These are phyloP conservation scores for Aureobasidium lini DNA, from an alignment of 2,329 filamentous ascomycete species.

Conservation along the genomic window DNA sequence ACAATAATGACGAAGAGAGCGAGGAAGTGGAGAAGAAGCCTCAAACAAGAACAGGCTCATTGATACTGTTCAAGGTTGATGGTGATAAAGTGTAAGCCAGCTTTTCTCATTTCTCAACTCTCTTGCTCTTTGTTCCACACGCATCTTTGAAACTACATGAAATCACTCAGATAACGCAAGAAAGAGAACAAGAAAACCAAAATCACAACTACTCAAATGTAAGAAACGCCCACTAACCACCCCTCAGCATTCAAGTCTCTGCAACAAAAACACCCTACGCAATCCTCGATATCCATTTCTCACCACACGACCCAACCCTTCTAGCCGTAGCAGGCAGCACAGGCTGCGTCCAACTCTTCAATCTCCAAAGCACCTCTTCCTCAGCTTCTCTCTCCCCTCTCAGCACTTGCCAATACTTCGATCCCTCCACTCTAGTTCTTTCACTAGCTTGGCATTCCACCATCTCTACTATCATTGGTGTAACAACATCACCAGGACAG, in stretches of 20 bases:
- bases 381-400: conserved; percentile 26
- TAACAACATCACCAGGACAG: conserved; percentile 63
- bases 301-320: conserved; percentile 44
- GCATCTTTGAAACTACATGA: no score
- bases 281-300: conserved; percentile 80
- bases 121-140: no score
- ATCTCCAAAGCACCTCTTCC: conserved; percentile 29
- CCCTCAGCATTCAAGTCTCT: conserved; percentile 19
- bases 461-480: conserved; percentile 49
- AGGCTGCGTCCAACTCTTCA: conserved; percentile 59
- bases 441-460: conserved; percentile 67
- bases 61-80: conserved; percentile 57
- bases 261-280: conserved; percentile 60
- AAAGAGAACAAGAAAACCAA: background rate
- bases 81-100: conserved; percentile 49
- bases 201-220: background rate
- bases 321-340: conserved; percentile 74
- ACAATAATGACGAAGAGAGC: conserved; percentile 20
- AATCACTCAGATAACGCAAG: background rate
- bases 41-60: conserved; percentile 57
- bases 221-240: background rate
- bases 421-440: conserved; percentile 57
- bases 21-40: conserved; percentile 16
- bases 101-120: background rate
- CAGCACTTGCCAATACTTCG: conserved; percentile 43